Evolutionary conservation across 1,139 yeast species (phyloP).

Genomic region (Debaryomyces coudertii): DNA sequence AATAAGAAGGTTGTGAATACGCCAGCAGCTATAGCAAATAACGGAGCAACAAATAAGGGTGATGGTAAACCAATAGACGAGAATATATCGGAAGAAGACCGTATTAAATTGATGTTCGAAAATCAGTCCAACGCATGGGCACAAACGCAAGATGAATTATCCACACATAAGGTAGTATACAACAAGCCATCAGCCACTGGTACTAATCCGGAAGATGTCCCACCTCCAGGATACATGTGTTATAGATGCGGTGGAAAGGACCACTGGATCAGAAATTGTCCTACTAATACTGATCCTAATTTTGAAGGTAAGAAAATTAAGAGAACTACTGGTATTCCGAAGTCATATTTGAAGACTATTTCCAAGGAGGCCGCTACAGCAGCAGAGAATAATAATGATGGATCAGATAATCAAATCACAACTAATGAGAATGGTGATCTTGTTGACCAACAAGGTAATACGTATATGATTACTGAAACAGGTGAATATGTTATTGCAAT

Average conservation of each 20-base stretch:
- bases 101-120: slow-evolving; percentile 87
- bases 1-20: slow-evolving; percentile 41
- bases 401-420: slow-evolving; percentile 48
- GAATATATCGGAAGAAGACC: slow-evolving; percentile 76
- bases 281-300: slow-evolving; percentile 88
- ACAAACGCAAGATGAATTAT: slow-evolving; percentile 88
- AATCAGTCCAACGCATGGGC: slow-evolving; percentile 95
- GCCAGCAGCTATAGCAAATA: slow-evolving; percentile 24
- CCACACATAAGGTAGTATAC: slow-evolving; percentile 69
- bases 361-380: slow-evolving; percentile 50
- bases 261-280: slow-evolving; percentile 96
- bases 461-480: slow-evolving; percentile 85
- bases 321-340: slow-evolving; percentile 97
- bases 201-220: slow-evolving; percentile 63
- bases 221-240: slow-evolving; percentile 95
- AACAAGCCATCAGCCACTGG: slow-evolving; percentile 44
- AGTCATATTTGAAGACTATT: slow-evolving; percentile 83
- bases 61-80: slow-evolving; percentile 31
- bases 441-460: slow-evolving; percentile 66
- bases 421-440: slow-evolving; percentile 51
- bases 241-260: slow-evolving; percentile 96
- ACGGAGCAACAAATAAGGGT: slow-evolving; percentile 20
- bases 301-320: slow-evolving; percentile 91
- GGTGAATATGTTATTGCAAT: slow-evolving; percentile 95
- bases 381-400: slow-evolving; percentile 55